phyloP scores from a whole-genome alignment of 345 rosid genomes.

The Citrus maxima region DNA sequence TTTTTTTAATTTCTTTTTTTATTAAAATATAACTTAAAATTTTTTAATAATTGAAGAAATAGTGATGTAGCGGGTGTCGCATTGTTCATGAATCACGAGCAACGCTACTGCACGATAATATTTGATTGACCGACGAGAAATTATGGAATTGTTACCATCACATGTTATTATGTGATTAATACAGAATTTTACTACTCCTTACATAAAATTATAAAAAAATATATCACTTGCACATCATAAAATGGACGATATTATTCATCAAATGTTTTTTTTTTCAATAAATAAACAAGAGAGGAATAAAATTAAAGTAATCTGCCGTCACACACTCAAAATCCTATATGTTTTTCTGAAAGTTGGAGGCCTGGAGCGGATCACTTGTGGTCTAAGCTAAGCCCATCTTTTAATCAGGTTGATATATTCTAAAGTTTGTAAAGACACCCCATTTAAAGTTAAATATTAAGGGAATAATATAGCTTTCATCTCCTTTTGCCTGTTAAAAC shows the following conservation, averaged over 20 bases:
- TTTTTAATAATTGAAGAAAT: too few relatives aligned
- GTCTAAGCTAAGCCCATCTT: slow-evolving; percentile 30
- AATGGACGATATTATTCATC: too few relatives aligned
- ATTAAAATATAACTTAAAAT: too few relatives aligned
- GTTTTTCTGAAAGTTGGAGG: slow-evolving; percentile 2
- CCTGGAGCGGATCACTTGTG: slow-evolving; percentile 31
- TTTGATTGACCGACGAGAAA: too few relatives aligned
- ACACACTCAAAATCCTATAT: not conserved
- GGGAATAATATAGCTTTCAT: not conserved
- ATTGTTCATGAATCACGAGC: too few relatives aligned
- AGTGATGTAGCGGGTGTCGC: too few relatives aligned
- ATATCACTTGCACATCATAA: too few relatives aligned
- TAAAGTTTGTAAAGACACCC: not conserved
- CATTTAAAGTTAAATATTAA: not conserved
- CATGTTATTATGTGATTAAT: too few relatives aligned
- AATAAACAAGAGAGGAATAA: not conserved
- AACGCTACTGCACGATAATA: too few relatives aligned
- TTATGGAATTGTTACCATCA: too few relatives aligned
- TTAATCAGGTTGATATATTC: not conserved
- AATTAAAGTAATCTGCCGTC: slow-evolving; percentile 3
- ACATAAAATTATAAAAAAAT: too few relatives aligned
- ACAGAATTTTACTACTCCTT: too few relatives aligned
- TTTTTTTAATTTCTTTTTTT: not conserved
- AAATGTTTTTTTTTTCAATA: not conserved
- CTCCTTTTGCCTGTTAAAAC: not conserved